These are phyloP conservation scores for Astrothelium macrocarpum DNA, from an alignment of 495 filamentous ascomycete species.

Conservation along the genomic window DNA sequence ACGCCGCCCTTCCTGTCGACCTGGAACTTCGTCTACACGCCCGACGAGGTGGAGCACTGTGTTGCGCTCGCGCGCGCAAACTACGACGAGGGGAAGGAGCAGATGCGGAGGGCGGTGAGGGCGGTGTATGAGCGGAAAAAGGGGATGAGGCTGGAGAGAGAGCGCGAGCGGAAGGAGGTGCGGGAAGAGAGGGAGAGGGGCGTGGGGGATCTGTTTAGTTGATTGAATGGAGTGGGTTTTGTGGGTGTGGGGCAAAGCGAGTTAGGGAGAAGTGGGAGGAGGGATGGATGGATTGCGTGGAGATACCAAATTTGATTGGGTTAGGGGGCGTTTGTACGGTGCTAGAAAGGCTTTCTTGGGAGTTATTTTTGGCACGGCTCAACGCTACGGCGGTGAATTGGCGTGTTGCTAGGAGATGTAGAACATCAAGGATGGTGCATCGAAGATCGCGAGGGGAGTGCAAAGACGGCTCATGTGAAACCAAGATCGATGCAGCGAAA, in stretches of 20 bases:
- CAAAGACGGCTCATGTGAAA: no score
- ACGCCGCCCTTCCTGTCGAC: constrained; percentile 69
- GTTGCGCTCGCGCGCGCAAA: constrained; percentile 77
- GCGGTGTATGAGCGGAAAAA: constrained; percentile 93
- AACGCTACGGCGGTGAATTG: no score
- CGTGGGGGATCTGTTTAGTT: constrained; percentile 11
- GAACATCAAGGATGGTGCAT: no score
- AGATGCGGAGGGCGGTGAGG: constrained; percentile 64
- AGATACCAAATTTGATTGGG: no score
- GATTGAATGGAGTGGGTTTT: no score
- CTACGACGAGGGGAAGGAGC: constrained; percentile 67
- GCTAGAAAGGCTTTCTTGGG: no score
- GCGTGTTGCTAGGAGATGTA: no score
- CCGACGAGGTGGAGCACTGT: constrained; percentile 56
- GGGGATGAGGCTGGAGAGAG: constrained; percentile 50
- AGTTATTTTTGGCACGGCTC: no score
- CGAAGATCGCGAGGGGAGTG: no score
- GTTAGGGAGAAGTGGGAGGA: constrained; percentile 11
- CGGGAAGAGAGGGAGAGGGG: constrained; percentile 33
- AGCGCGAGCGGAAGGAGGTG: constrained; percentile 38
- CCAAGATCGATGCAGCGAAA: no score
- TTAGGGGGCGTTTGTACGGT: no score
- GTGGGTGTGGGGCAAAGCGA: no score
- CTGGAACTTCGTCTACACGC: constrained; percentile 73
- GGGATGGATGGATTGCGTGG: constrained; percentile 22